Base-by-base conservation (phyloP, 1,284 basidiomycete genomes). In the Athelia psychrophila region DNA sequence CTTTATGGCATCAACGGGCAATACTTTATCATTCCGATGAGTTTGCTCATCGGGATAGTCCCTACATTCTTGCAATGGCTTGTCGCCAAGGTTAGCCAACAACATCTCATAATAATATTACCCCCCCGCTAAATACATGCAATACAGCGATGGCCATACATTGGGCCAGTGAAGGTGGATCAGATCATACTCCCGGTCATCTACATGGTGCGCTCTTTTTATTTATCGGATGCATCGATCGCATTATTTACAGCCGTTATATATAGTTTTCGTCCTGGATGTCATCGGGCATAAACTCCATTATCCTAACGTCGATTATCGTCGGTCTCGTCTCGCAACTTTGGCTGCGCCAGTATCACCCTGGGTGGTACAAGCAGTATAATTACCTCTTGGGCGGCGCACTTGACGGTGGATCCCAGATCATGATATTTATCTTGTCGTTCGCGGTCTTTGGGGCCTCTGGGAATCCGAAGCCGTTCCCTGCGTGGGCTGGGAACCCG, bases 301-400 rank as follows among this genome's bases (percentile, higher is more conserved):
- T 73, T 3, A 65, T 80, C 32, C 71, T 70, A 10, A 76, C 78
- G 2, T 69, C 67, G 46, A 74, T 86, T 58, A 64, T 83, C 32
- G 74, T 83, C 44, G 84, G 83, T 0, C 51, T 84, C 35, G 61
- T 78, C 16, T 83, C 81, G 3, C 83, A 86, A 59, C 61, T 79
- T 2, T 84, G 78, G 76, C 60, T 84, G n/a, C 69, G 83, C 49
- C 72, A 67, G 44, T 77, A 79, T 52, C 77, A 83, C 55, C 83
- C 83, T 5, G 64, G 60, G 15, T 61, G 73, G 75, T 71, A 65
- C 60, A 63, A 23, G 16, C 8, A 47, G 22, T 86, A 86, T 68
- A 88, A 86, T 66, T 88, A 84, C 60, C 75, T 89, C 51, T 68
- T 87, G 1, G 82, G 81, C 9, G 84, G 82, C 24, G 85, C 82